Evolutionary conservation across 208 protist genomes (phyloP), one percentile per base, ranked within the genome.

Genomic region (Porcisia hertigi): DNA sequence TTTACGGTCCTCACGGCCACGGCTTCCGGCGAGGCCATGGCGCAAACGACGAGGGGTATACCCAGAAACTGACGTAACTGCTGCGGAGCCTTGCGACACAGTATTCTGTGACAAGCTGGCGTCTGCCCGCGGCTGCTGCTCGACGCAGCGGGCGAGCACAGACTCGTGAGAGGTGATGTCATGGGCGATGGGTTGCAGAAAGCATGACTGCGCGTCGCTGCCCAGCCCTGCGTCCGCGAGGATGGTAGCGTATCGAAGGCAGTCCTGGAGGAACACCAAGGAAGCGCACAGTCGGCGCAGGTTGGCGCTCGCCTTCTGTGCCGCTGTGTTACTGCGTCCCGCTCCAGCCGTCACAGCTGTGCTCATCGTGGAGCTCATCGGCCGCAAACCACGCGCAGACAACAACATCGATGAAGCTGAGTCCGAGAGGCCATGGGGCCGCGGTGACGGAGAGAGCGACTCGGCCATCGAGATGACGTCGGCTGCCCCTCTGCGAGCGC

Each of bases 281-380:
- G 77, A 82, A 23, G 77, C 72, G 47, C 69, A 52, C 11, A 82
- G 77, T 43, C 72, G 77, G n/a, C 72, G 72, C 55, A 82, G 72
- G 58, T 70, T 73, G 25, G 41, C 59, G 18, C 25, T 60, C 25
- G 57, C 53, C n/a, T 66, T 67, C 45, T 59, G 69, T 53, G 36
- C 53, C 53, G 36, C 69, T 34, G 34, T 39, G 25, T 57, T 71
- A 12, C 47, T 30, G 47, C 53, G 69, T 25, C 20, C 36, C 36
- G 53, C 25, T n/a, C n/a, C 47, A 39, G 53, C 53, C 16, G 53
- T 47, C 36, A 47, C 54, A 43, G 57, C 30, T 25, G 12, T 62
- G 20, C 41, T 65, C 14, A 43, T 12, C 25, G 41, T 66, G 18
- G 71, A 75, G 6, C 18, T 14, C 55, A 39, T 30, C 11, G 41